Evolutionary conservation across 306 rosid species (phyloP).

Genomic region (Fagus crenata): DNA sequence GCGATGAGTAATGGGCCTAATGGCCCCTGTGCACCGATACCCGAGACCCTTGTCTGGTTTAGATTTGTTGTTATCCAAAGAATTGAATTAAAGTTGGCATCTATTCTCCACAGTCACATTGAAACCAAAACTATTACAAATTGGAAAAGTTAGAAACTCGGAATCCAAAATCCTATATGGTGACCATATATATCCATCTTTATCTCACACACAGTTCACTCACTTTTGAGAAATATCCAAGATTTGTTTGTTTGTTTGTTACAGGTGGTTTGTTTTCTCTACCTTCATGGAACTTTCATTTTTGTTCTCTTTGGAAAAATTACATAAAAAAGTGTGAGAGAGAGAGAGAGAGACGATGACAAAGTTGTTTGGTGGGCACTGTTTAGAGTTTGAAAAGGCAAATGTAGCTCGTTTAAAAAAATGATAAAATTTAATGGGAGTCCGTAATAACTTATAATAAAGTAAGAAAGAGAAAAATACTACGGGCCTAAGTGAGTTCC

Average conservation of each 20-base stretch:
- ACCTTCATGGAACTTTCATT: constrained; percentile 48
- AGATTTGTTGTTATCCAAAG: constrained; percentile 40
- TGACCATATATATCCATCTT: constrained; percentile 6
- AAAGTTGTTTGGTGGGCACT: constrained; percentile 5
- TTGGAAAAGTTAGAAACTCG: background rate
- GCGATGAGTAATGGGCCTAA: constrained; percentile 10
- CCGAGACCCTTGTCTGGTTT: constrained; percentile 41
- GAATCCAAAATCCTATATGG: background rate
- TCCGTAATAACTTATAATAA: too few relatives aligned
- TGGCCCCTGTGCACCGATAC: background rate
- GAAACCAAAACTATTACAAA: constrained; percentile 21
- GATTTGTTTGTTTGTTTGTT: constrained; percentile 36
- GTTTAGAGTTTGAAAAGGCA: constrained; percentile 36
- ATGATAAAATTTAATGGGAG: background rate
- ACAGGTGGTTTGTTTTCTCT: constrained; percentile 10
- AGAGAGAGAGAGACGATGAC: constrained; percentile 15
- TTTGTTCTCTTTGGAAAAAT: constrained; percentile 28
- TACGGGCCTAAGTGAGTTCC: background rate
- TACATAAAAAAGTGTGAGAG: background rate
- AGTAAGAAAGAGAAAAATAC: background rate
- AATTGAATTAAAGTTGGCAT: constrained; percentile 31
- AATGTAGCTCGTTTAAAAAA: constrained; percentile 18
- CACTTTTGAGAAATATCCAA: constrained; percentile 13
- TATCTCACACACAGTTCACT: background rate
- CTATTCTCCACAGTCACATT: constrained; percentile 18